Evolutionary conservation across 2,329 filamentous ascomycete genomes (phyloP).

Genomic region (Malbranchea cinnamomea): DNA sequence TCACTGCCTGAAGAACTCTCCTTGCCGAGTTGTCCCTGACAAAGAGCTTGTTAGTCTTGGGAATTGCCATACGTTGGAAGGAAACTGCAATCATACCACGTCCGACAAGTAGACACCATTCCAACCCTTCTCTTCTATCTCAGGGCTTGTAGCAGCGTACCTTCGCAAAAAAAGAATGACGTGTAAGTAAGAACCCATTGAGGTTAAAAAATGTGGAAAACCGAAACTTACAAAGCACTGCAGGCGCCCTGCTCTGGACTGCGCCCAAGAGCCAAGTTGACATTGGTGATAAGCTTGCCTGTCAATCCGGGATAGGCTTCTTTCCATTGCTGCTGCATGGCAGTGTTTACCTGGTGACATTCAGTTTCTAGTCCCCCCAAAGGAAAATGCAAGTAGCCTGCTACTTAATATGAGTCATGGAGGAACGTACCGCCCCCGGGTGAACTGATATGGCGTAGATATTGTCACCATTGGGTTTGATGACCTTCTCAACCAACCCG

Average conservation of each 20-base stretch:
- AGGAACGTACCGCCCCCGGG: constrained; percentile 23
- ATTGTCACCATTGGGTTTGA: constrained; percentile 27
- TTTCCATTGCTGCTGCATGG: constrained; percentile 34
- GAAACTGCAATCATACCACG: too few relatives aligned
- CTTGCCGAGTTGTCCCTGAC: constrained; percentile 21
- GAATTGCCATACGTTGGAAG: too few relatives aligned
- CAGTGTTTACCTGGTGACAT: constrained; percentile 25
- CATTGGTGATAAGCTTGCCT: constrained; percentile 24
- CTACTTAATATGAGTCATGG: not conserved
- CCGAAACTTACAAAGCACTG: constrained; percentile 26
- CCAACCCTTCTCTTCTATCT: constrained; percentile 28
- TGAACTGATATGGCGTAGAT: constrained; percentile 30
- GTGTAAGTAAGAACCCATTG: too few relatives aligned
- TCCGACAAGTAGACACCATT: constrained; percentile 32
- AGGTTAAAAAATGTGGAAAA: too few relatives aligned
- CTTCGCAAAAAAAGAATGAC: too few relatives aligned
- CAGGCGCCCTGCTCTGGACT: constrained; percentile 30
- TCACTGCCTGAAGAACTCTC: constrained; percentile 26
- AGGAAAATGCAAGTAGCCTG: too few relatives aligned
- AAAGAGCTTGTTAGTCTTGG: too few relatives aligned
- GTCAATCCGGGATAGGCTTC: constrained; percentile 30
- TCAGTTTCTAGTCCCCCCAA: too few relatives aligned
- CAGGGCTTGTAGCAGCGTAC: constrained; percentile 24
- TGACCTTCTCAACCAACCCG: constrained; percentile 27
- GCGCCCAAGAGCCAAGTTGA: constrained; percentile 22